Conservation (phyloP, 257 asterid genomes). For the Ophiorrhiza pumila region DNA sequence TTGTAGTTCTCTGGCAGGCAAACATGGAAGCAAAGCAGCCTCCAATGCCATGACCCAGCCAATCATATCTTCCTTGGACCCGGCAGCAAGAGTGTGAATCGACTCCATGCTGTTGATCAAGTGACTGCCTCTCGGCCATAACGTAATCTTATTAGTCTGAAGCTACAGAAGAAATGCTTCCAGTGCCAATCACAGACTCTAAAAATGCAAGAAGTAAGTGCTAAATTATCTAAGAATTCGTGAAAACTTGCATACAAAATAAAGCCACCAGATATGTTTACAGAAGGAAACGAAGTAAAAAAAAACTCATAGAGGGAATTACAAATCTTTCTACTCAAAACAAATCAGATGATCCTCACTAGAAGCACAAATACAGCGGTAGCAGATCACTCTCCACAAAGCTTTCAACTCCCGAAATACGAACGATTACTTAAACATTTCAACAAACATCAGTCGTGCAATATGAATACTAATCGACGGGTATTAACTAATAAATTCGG, state of each 20-base stretch:
- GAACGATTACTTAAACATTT: too few species aligned
- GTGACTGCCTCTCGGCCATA: constrained; percentile 65
- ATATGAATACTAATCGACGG: too few species aligned
- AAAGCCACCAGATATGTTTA: not conserved
- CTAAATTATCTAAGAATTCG: too few species aligned
- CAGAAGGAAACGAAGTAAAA: not conserved
- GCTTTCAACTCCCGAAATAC: too few species aligned
- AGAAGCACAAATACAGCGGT: too few species aligned
- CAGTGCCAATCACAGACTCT: not conserved
- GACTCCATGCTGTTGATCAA: constrained; percentile 41
- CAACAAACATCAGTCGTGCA: too few species aligned
- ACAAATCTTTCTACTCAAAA: too few species aligned
- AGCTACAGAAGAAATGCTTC: too few species aligned
- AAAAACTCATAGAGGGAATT: too few species aligned
- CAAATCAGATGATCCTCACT: too few species aligned
- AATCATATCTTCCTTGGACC: constrained; percentile 66
- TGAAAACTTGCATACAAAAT: not conserved
- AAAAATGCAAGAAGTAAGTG: not conserved
- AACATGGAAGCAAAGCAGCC: constrained; percentile 86
- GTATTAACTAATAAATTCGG: too few species aligned
- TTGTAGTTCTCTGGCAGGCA: constrained; percentile 95
- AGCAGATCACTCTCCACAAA: too few species aligned
- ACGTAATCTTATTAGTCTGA: not conserved
- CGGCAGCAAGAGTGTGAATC: constrained; percentile 53
- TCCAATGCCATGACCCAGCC: constrained; percentile 79